A percentile compares a stretch with the other conserved stretches of the same genome.
phyloP scores from a whole-genome alignment of 257 asterid genomes.

The Marsdenia floribunda region DNA sequence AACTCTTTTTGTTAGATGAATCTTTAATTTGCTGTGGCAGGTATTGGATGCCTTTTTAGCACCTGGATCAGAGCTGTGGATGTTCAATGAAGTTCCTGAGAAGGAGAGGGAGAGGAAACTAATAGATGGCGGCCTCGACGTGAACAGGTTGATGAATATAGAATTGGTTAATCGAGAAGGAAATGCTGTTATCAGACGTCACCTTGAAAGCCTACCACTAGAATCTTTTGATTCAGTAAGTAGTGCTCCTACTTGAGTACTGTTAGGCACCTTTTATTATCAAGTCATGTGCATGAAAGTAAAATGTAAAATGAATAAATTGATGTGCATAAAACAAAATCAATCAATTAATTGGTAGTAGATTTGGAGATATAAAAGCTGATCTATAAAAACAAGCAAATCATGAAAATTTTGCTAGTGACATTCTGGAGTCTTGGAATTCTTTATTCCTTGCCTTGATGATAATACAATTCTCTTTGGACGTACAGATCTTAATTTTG shows the following conservation, averaged over 20 bases:
- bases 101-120: slow-evolving; percentile 71
- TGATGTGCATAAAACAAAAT: neutral
- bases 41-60: slow-evolving; percentile 90
- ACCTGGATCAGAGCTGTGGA: slow-evolving; percentile 77
- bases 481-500: slow-evolving; percentile 67
- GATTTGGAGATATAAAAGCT: neutral
- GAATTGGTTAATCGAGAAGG: slow-evolving; percentile 78
- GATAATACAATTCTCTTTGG: slow-evolving; percentile 12
- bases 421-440: neutral
- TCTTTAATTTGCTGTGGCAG: slow-evolving; percentile 22
- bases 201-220: slow-evolving; percentile 86
- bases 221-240: slow-evolving; percentile 89
- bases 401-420: neutral
- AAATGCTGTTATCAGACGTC: slow-evolving; percentile 79
- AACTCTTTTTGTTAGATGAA: neutral
- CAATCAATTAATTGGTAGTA: neutral
- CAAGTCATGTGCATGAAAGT: neutral
- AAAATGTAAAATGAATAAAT: neutral
- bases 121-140: slow-evolving; percentile 78
- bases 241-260: slow-evolving; percentile 13
- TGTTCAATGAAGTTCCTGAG: slow-evolving; percentile 86
- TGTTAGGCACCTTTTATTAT: neutral
- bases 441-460: slow-evolving; percentile 11
- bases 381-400: neutral
- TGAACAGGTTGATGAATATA: slow-evolving; percentile 58